These are phyloP conservation scores for Colletotrichum noveboracense DNA, from an alignment of 2,329 filamentous ascomycete species.

Conservation along the genomic window DNA sequence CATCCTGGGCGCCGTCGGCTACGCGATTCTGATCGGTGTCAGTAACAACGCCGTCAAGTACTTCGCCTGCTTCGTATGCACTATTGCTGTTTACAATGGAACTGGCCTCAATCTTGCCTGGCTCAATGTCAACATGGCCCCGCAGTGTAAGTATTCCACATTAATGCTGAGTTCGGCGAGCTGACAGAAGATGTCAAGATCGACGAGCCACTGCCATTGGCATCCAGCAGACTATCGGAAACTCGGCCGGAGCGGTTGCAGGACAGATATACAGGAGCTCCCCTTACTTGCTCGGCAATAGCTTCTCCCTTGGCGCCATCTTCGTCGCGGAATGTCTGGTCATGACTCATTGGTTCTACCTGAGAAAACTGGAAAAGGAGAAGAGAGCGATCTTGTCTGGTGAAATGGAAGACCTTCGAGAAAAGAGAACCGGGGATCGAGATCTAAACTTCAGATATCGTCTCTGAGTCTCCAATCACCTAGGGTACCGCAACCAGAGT, in stretches of 20 bases:
- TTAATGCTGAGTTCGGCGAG: accelerated
- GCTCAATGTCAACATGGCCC: constrained; percentile 50
- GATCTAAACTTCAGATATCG: neutral
- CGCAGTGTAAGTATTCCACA: constrained; percentile 32
- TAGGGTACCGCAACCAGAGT: accelerated
- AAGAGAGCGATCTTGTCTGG: neutral
- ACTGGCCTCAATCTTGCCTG: constrained; percentile 53
- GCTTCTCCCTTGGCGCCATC: neutral
- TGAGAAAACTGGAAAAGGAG: neutral
- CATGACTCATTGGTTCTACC: neutral
- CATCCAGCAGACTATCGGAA: constrained; percentile 36
- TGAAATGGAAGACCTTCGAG: neutral
- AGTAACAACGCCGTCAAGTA: constrained; percentile 28
- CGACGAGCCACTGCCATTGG: neutral
- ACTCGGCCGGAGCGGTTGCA: constrained; percentile 49
- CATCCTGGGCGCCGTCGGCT: neutral
- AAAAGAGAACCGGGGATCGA: neutral
- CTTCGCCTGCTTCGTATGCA: constrained; percentile 53
- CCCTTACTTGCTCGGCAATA: constrained; percentile 33
- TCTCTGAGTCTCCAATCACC: accelerated
- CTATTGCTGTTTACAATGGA: constrained; percentile 50
- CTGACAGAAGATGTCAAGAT: neutral
- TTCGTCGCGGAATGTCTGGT: neutral
- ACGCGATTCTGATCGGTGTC: neutral
- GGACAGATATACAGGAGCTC: constrained; percentile 37